A percentile compares a stretch with the other conserved stretches of the same genome.
Conservation (phyloP, 2,329 filamentous ascomycete genomes). For the Pseudogymnoascus sp. region DNA sequence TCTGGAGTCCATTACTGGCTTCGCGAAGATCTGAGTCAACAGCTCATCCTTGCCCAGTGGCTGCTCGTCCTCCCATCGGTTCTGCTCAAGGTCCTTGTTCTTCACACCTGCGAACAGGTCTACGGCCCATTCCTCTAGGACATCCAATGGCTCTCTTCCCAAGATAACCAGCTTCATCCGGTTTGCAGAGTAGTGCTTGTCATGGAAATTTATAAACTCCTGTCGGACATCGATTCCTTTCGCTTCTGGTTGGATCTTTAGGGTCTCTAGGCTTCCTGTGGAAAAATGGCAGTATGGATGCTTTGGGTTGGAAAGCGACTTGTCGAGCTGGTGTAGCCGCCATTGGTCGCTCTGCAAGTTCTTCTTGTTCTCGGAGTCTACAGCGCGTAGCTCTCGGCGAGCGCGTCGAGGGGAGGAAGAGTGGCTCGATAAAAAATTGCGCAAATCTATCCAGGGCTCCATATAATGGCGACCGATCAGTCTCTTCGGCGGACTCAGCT, state of each 20-base stretch:
- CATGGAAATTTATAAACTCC: conserved; percentile 68
- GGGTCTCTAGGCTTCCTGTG: conserved; percentile 63
- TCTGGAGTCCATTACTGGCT: conserved; percentile 65
- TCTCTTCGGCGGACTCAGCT: conserved; percentile 54
- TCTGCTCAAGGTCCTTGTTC: conserved; percentile 59
- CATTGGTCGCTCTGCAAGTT: conserved; percentile 69
- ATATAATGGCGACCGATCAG: conserved; percentile 54
- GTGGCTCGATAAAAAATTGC: conserved; percentile 66
- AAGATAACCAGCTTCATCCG: conserved; percentile 68
- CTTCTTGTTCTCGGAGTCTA: conserved; percentile 77
- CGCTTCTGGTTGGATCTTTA: conserved; percentile 62
- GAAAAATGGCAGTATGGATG: conserved; percentile 71
- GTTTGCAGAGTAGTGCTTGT: conserved; percentile 67
- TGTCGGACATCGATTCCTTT: conserved; percentile 63
- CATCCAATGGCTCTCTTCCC: conserved; percentile 60
- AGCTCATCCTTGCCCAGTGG: conserved; percentile 56
- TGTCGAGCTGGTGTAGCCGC: conserved; percentile 65
- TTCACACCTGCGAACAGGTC: conserved; percentile 62
- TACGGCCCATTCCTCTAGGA: conserved; percentile 60
- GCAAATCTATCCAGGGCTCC: conserved; percentile 68
- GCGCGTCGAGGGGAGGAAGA: conserved; percentile 67
- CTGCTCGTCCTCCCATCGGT: conserved; percentile 59
- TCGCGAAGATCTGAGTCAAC: conserved; percentile 60
- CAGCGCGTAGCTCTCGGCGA: conserved; percentile 62
- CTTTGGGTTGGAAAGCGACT: conserved; percentile 60